Evolutionary conservation across 352 stramenopile genomes (phyloP).

Genomic region (Globisporangium abappressorium): DNA sequence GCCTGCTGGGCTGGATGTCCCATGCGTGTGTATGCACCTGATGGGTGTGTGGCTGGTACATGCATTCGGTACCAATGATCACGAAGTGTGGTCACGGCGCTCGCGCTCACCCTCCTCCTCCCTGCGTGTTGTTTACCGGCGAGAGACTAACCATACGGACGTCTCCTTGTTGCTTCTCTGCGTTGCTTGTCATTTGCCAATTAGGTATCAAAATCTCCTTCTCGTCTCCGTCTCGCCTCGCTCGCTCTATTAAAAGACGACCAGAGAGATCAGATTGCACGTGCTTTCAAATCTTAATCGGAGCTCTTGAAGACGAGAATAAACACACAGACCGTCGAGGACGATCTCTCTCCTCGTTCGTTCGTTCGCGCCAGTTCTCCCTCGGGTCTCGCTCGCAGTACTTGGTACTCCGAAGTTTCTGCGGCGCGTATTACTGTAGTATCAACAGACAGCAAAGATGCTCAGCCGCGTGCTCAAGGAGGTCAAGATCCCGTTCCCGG

Average conservation of each 20-base stretch:
- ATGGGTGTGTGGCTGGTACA: not conserved
- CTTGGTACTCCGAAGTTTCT: not conserved
- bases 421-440: no score
- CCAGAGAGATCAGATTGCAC: not conserved
- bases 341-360: not conserved
- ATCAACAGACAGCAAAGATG: conserved; percentile 22
- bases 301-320: not conserved
- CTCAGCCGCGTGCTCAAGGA: conserved; percentile 59
- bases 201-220: not conserved
- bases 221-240: not conserved
- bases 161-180: not conserved
- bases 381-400: not conserved
- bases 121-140: not conserved
- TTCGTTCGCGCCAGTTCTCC: not conserved
- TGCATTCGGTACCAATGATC: not conserved
- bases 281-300: not conserved
- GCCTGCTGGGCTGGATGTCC: not conserved
- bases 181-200: not conserved
- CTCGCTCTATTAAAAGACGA: not conserved
- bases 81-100: no score
- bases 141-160: not conserved
- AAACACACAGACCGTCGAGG: not conserved
- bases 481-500: conserved; percentile 58
- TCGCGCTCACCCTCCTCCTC: not conserved
- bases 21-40: not conserved